Base-by-base conservation (phyloP, 495 filamentous ascomycete genomes). In the Tricharina praecox region DNA sequence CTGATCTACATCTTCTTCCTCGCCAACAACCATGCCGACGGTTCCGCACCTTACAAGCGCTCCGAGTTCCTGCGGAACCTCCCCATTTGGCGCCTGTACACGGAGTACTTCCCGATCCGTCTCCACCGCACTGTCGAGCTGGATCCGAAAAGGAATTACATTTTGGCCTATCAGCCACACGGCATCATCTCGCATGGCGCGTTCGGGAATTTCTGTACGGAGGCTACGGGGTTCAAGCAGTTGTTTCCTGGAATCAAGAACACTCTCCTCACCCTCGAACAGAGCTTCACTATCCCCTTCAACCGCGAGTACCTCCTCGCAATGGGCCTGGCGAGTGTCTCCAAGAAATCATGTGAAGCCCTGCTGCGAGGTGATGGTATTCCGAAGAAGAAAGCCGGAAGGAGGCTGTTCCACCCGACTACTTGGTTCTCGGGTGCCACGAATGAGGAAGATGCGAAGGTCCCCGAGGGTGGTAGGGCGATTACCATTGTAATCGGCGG, bases 231-330 rank as follows among this genome's bases (percentile, higher is more conserved):
- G 2, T 97, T 96, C 63, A 75, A 75, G 1, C 73, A 80, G 45
- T 75, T 95, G 21, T 97, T 95, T 54, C 92, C 92, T 0, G 88
- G 85, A n/a, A 94, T 97, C 54, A 93, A 76, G 16, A 97, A 85
- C 62, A 88, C 82, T 16, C 70, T 97, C 1, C 70, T 96, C 7
- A 97, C 90, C 0, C 73, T 97, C 13, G 90, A 93, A 59, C 76
- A 77, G 21, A 97, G 96, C 66, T 97, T 97, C 65, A 77, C 82
- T 21, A 80, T 96, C 45, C 90, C 90, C 0, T 73, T 96, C 18
- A 95, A 96, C 62, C 73, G 92, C 48, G 90, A 97, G 55, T 96
- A 93, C 63, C 74, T 83, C 2, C 71, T 97, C 26, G 72, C 77
- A 24, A 74, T 93, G 71, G 90, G 90, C 1, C 64, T 97, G 18